Conservation (phyloP, 176 grass and related monocot genomes). For the Ensete glaucum region DNA sequence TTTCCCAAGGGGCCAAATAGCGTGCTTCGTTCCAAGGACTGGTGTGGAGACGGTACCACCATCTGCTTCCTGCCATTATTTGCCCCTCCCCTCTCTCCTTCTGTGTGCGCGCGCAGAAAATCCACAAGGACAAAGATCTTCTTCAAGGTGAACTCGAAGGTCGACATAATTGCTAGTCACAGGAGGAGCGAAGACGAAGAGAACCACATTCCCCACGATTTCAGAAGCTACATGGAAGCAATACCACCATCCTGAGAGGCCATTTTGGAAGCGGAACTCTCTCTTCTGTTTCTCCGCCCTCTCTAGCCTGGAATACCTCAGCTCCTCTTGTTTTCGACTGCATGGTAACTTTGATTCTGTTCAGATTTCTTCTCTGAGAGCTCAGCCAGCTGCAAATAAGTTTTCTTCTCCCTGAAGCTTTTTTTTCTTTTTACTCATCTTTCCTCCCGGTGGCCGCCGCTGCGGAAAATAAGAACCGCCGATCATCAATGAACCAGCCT, state of each 20-base stretch:
- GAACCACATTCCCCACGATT: not conserved
- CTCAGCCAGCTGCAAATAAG: not conserved
- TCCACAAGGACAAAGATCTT: conserved; percentile 13
- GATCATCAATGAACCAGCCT: not conserved
- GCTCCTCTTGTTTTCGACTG: not conserved
- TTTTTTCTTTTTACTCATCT: not conserved
- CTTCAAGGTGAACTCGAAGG: not conserved
- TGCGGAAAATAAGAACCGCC: not conserved
- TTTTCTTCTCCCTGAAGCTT: not conserved
- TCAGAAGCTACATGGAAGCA: not conserved
- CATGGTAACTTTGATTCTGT: not conserved
- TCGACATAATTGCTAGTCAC: not conserved
- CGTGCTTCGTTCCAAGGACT: not conserved
- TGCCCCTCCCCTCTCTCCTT: not conserved
- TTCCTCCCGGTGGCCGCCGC: not conserved
- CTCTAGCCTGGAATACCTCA: not conserved
- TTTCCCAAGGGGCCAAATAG: not conserved
- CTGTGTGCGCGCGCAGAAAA: not conserved
- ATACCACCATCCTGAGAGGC: not conserved
- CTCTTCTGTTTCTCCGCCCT: too few relatives aligned
- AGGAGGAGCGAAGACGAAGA: not conserved
- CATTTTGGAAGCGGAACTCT: not conserved
- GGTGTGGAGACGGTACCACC: conserved; percentile 9
- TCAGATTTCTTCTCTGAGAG: not conserved
- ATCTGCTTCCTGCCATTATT: conserved; percentile 2